These are phyloP conservation scores for Hericium erinaceus DNA, from an alignment of 768 basidiomycete species.

Conservation along the genomic window DNA sequence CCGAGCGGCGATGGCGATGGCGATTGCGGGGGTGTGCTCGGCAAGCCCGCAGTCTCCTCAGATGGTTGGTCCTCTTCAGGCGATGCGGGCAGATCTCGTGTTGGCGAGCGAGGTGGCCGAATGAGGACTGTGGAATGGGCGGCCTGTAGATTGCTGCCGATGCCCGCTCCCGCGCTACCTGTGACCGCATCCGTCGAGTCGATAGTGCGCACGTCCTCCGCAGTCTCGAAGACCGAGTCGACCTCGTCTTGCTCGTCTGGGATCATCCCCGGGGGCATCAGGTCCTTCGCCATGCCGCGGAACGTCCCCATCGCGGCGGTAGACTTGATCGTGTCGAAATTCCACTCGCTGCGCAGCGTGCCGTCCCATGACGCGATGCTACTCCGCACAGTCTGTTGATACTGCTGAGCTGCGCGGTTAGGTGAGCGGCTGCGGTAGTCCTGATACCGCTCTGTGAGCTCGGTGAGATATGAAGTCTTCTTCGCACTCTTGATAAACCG, in stretches of 20 bases:
- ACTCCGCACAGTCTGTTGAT: constrained; percentile 49
- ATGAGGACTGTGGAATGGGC: constrained; percentile 70
- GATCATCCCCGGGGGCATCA: constrained; percentile 46
- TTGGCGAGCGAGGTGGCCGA: constrained; percentile 28
- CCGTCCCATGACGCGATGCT: constrained; percentile 58
- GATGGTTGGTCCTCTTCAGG: constrained; percentile 26
- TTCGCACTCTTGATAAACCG: constrained; percentile 82
- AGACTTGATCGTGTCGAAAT: constrained; percentile 81
- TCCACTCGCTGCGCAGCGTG: constrained; percentile 90
- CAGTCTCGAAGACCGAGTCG: constrained; percentile 29
- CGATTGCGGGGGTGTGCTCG: constrained; percentile 24
- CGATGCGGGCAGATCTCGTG: constrained; percentile 31
- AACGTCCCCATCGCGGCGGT: constrained; percentile 70
- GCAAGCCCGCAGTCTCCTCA: constrained; percentile 36
- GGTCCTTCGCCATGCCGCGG: constrained; percentile 61
- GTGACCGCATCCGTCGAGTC: constrained; percentile 55
- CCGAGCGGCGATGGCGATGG: constrained; percentile 33
- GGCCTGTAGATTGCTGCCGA: constrained; percentile 45
- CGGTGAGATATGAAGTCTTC: constrained; percentile 75
- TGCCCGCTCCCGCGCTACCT: constrained; percentile 33
- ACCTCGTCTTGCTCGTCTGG: constrained; percentile 43
- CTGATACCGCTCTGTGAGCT: constrained; percentile 82
- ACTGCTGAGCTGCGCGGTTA: constrained; percentile 36
- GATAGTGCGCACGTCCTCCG: constrained; percentile 40
- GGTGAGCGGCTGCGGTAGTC: constrained; percentile 62